Evolutionary conservation across 2,329 filamentous ascomycete species (phyloP).

Genomic region (Lecanicillium sp.): DNA sequence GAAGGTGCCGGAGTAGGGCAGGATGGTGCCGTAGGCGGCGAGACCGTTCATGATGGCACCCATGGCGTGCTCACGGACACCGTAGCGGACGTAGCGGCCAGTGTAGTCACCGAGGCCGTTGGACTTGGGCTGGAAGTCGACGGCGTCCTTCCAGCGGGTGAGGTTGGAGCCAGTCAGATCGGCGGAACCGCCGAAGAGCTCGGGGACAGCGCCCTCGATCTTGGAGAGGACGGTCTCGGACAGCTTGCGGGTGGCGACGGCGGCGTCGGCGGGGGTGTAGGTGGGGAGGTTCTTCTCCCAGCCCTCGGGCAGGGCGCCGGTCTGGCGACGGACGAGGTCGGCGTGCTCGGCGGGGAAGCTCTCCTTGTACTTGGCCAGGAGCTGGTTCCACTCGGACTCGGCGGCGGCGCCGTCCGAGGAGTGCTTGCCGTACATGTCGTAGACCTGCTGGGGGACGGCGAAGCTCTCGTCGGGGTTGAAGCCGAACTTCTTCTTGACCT

Average conservation of each 20-base stretch:
- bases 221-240: conserved; percentile 90
- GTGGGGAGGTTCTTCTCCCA: conserved; percentile 93
- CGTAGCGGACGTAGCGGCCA: conserved; percentile 89
- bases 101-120: conserved; percentile 81
- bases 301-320: conserved; percentile 81
- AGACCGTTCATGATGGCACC: conserved; percentile 93
- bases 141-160: conserved; percentile 93
- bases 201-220: conserved; percentile 75
- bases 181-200: conserved; percentile 91
- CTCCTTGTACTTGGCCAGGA: conserved; percentile 78
- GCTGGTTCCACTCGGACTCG: conserved; percentile 92
- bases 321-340: conserved; percentile 75
- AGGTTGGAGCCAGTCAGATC: conserved; percentile 98
- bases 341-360: conserved; percentile 72
- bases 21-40: conserved; percentile 87
- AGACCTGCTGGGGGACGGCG: conserved; percentile 88
- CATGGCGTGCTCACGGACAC: conserved; percentile 90
- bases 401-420: conserved; percentile 77
- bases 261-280: conserved; percentile 79
- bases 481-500: conserved; percentile 91
- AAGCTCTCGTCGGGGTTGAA: conserved; percentile 95
- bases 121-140: conserved; percentile 92
- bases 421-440: conserved; percentile 83
- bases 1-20: conserved; percentile 95
- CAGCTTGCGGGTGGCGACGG: conserved; percentile 90